Evolutionary conservation across 1,139 yeast genomes (phyloP), one percentile per base, ranked within the genome.

Genomic region (Trichomonascaceae sp.): DNA sequence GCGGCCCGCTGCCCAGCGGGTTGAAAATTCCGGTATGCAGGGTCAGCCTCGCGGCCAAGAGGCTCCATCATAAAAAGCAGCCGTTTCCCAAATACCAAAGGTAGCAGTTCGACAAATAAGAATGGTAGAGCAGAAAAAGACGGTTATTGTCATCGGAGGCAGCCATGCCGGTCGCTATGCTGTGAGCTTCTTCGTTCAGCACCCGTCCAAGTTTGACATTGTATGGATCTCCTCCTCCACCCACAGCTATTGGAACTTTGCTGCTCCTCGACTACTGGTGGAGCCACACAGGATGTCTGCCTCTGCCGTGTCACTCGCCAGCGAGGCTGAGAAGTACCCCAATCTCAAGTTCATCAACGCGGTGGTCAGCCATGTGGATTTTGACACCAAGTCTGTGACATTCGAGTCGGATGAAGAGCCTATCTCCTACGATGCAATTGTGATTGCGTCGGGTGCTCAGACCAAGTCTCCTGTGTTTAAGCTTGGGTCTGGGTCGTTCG

Each of bases 361-460:
- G 18, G 52, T 52, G 29, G 56, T 60, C 22, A 52, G 57, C 13
- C 37, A 41, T 6, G 43, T 45, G 15, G 44, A 47, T 31, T 32
- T 43, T 34, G 51, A 48, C 9, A 49, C 44, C 26, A 43, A 51
- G 33, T 46, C 41, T 16, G 40, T 48, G 23, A 42, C 51, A 36
- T 44, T 54, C 32, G 59, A 55, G 13, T 45, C 57, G 25, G 56
- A 53, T 34, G 50, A 55, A 28, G 56, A 58, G 5, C 57, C 59
- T 37, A 45, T 65, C 36, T 54, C 54, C 43, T 82, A 81, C 57
- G 93, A 81, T 56, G 76, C 76, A 57, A 65, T 81, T 52, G 72
- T 82, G 34, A 69, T 80, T 41, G 89, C 93, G 28, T 84, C 81
- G 31, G 94, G 94, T 50, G 87, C 93, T 32, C 25, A 43, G 5